These are phyloP conservation scores for Theobroma grandiflorum DNA, from an alignment of 441 rosid species.

Conservation along the genomic window DNA sequence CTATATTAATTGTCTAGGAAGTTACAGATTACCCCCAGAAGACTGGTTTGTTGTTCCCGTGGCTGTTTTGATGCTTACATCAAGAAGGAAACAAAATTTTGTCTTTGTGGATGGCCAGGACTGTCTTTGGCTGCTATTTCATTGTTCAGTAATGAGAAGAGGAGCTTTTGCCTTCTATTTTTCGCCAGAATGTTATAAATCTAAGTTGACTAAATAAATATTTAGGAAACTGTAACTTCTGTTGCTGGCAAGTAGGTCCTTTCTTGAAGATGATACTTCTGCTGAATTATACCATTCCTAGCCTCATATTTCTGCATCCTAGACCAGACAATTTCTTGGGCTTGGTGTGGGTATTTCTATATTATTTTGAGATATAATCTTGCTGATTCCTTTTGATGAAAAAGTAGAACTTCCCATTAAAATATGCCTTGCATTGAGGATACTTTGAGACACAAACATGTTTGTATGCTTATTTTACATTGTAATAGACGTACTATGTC, in stretches of 20 bases:
- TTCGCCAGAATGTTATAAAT: neutral
- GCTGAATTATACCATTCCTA: neutral
- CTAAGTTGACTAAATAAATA: neutral
- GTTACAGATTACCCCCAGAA: neutral
- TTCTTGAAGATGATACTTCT: neutral
- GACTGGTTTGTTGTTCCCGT: neutral
- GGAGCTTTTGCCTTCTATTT: neutral
- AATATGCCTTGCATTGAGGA: neutral
- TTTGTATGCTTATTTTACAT: neutral
- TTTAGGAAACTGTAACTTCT: neutral
- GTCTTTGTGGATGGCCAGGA: neutral
- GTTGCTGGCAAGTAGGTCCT: neutral
- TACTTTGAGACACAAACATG: neutral
- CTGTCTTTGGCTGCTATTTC: neutral
- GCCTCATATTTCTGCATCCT: neutral
- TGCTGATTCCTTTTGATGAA: neutral
- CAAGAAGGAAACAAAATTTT: neutral
- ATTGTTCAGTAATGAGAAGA: neutral
- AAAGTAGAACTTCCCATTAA: neutral
- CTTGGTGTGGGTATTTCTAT: neutral
- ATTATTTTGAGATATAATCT: neutral
- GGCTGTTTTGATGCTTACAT: neutral
- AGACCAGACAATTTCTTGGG: neutral
- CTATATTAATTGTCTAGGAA: neutral
- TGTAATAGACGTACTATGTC: neutral